Evolutionary conservation across 352 stramenopile species (phyloP).

Genomic region (Globisporangium emineosum): DNA sequence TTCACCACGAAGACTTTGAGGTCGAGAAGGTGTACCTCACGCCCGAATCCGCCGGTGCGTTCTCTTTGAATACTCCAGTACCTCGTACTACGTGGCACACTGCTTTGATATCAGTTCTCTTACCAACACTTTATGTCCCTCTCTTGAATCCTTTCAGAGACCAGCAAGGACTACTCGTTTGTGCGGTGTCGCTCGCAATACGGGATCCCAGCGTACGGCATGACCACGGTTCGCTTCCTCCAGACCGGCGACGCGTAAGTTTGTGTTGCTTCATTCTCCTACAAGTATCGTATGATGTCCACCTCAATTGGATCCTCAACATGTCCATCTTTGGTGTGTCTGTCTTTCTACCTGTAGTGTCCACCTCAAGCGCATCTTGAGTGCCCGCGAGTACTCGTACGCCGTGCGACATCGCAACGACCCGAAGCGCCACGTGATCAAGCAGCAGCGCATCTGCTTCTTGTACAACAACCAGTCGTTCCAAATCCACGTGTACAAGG

Average conservation of each 20-base stretch:
- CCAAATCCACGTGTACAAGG: conserved; percentile 87
- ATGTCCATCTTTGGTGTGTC: background rate
- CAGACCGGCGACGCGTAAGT: conserved; percentile 75
- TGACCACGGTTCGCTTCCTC: conserved; percentile 84
- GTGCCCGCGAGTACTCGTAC: conserved; percentile 80
- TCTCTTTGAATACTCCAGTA: background rate
- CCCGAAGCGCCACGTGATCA: conserved; percentile 71
- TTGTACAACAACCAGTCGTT: conserved; percentile 86
- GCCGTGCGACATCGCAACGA: conserved; percentile 75
- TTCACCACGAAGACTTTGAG: conserved; percentile 85
- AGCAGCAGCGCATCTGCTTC: conserved; percentile 87
- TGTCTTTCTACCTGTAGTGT: conserved; percentile 33
- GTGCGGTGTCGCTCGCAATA: conserved; percentile 83
- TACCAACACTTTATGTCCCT: too few relatives aligned
- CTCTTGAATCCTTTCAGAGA: too few relatives aligned
- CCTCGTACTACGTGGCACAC: background rate
- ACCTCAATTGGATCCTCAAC: background rate
- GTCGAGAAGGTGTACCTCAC: conserved; percentile 86
- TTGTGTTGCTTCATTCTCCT: background rate
- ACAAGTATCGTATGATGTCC: background rate
- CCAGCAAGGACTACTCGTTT: conserved; percentile 85
- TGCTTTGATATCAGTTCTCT: background rate
- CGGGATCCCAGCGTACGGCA: conserved; percentile 79
- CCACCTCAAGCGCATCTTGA: conserved; percentile 82
- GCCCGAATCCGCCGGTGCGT: conserved; percentile 54